Evolutionary conservation across 1,139 yeast species (phyloP), one percentile per base, ranked within the genome.

Genomic region (Tardiomyces depauwii): DNA sequence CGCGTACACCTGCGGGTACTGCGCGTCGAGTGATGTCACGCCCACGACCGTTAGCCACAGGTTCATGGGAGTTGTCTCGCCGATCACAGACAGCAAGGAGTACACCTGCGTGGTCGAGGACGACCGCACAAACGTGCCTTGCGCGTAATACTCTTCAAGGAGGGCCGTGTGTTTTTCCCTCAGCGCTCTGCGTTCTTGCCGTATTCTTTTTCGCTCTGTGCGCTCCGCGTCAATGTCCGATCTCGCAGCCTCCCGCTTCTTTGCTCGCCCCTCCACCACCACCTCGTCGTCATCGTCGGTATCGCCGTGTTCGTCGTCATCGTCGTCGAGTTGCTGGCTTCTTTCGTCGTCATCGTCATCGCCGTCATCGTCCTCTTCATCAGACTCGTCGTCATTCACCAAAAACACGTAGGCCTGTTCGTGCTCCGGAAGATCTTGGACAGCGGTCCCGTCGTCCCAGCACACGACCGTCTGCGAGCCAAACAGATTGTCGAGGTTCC

Each of bases 31-130:
- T 1, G 96, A 82, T 0, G 95, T 81, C 1, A 94, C 80, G 1
- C 98, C 98, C 10, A 91, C 76, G 2, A 91, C 82, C 0, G 96
- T 77, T 6, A 88, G 70, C 99, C 99, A 93, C 44, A 93, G 66
- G 50, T 71, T 73, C 28, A 81, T 83, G 21, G 81, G 67, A 50
- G 76, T 71, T 2, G 87, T 82, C 57, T 85, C 91, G 48, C 88
- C 96, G 44, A 91, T 77, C 14, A 82, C 72, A 0, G 96, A 79
- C 23, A 89, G 64, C 44, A 91, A 68, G 1, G 95, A 81, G 63
- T 91, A 91, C 3, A 86, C 72, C 50, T 86, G 86, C 13, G 87
- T 76, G 0, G 96, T 76, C 2, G 84, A 73, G 0, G 97, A 83
- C 7, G 88, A 78, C 28, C 79, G 72, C 3, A 86, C 69, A 1